Evolutionary conservation across 208 protist species (phyloP).

Genomic region (Crithidia sp.): DNA sequence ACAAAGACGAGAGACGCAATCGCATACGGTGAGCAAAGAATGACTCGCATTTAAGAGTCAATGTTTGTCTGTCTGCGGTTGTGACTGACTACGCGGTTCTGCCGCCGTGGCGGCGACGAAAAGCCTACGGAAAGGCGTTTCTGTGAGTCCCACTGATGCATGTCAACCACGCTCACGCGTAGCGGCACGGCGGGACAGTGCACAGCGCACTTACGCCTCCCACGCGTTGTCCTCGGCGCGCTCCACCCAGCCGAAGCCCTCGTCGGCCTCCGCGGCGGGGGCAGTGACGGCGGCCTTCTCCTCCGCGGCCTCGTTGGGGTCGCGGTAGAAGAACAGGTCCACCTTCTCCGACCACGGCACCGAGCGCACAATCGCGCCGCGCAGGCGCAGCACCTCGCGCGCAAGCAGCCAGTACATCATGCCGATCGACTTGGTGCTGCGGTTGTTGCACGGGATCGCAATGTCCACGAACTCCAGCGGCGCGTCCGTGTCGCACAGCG

Average conservation of each 20-base stretch:
- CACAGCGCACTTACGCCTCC: constrained; percentile 73
- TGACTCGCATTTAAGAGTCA: background rate
- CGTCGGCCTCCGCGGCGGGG: constrained; percentile 44
- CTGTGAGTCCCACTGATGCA: too few species aligned
- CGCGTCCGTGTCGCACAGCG: constrained; percentile 99
- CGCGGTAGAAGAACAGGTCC: constrained; percentile 99
- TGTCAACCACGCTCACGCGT: too few species aligned
- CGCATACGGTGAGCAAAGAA: too few species aligned
- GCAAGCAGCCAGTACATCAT: constrained; percentile 99
- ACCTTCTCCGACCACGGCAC: constrained; percentile 98
- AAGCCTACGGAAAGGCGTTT: too few species aligned
- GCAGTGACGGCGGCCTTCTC: constrained; percentile 49
- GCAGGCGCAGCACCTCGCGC: constrained; percentile 97
- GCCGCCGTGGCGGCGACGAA: too few species aligned
- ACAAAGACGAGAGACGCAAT: too few species aligned
- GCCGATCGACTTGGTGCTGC: constrained; percentile 94
- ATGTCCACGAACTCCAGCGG: constrained; percentile 97
- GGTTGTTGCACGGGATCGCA: constrained; percentile 99
- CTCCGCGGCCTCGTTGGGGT: constrained; percentile 93
- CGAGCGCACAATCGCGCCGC: constrained; percentile 92
- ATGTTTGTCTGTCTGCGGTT: constrained; percentile 4
- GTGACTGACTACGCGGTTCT: background rate
- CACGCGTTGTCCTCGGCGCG: constrained; percentile 86
- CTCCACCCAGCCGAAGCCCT: constrained; percentile 80
- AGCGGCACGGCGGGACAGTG: too few species aligned